These are phyloP conservation scores for Ceratocystis diversiconidia DNA, from an alignment of 2,329 filamentous ascomycete species.

Conservation along the genomic window DNA sequence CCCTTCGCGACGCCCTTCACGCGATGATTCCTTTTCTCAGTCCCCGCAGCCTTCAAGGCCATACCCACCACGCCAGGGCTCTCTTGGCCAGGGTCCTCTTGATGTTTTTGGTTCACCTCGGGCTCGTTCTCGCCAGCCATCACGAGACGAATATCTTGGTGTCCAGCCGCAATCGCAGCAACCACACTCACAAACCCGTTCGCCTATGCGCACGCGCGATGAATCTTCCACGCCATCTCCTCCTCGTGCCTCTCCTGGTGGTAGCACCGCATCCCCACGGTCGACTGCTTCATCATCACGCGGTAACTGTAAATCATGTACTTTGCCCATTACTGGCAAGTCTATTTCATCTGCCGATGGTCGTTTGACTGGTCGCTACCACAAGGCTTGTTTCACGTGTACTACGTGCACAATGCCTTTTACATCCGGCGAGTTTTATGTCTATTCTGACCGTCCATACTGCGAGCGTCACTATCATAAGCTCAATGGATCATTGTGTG, in stretches of 20 bases:
- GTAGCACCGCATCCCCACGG: conserved; percentile 18
- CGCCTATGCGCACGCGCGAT: conserved; percentile 3
- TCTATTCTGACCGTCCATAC: conserved; percentile 73
- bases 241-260: conserved; percentile 7
- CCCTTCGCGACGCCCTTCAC: neutral
- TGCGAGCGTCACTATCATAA: conserved; percentile 88
- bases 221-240: conserved; percentile 15
- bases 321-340: conserved; percentile 67
- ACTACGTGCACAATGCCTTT: conserved; percentile 70
- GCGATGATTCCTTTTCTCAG: conserved; percentile 1
- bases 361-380: conserved; percentile 79
- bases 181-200: neutral
- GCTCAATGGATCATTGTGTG: conserved; percentile 75
- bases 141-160: conserved; percentile 7
- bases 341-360: conserved; percentile 90
- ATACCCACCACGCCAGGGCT: conserved; percentile 6
- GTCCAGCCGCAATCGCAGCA: neutral
- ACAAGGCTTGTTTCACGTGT: conserved; percentile 91
- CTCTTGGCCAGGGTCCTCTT: conserved; percentile 2
- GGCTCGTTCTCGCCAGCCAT: conserved; percentile 7
- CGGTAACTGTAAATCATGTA: conserved; percentile 73
- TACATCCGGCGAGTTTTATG: conserved; percentile 80
- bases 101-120: conserved; percentile 10
- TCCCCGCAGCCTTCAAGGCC: neutral
- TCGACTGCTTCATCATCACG: conserved; percentile 36